Conservation (phyloP, 1,139 yeast genomes). For the Suhomyces kunorum region DNA sequence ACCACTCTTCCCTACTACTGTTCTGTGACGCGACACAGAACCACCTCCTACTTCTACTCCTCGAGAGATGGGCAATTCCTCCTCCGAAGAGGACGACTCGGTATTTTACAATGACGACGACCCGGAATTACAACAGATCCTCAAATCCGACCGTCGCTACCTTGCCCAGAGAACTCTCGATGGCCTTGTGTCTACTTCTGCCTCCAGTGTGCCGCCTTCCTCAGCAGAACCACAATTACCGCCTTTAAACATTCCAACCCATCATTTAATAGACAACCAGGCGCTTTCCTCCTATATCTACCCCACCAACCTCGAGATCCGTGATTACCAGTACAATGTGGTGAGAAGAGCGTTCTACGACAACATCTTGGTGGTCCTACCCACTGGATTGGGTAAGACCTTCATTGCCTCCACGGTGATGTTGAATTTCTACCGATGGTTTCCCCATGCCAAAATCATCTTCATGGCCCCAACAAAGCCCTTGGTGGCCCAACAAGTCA, state of each 20-base stretch:
- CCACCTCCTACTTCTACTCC: background rate
- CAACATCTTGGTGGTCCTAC: constrained; percentile 84
- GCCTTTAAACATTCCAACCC: constrained; percentile 38
- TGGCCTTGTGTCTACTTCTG: constrained; percentile 10
- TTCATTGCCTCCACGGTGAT: constrained; percentile 94
- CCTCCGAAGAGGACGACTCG: constrained; percentile 10
- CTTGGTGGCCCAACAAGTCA: constrained; percentile 94
- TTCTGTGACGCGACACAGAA: background rate
- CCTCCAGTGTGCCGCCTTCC: background rate
- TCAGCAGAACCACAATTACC: background rate
- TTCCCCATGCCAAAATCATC: constrained; percentile 69
- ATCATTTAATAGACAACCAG: constrained; percentile 50
- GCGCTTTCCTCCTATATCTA: constrained; percentile 60
- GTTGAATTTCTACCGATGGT: constrained; percentile 89
- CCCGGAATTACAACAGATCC: constrained; percentile 13
- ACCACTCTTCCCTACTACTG: too few relatives aligned
- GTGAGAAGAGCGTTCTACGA: constrained; percentile 70
- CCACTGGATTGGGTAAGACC: constrained; percentile 97
- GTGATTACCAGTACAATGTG: constrained; percentile 88
- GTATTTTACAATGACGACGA: constrained; percentile 14
- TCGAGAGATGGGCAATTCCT: background rate
- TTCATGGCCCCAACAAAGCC: constrained; percentile 98
- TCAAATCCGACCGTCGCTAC: constrained; percentile 6
- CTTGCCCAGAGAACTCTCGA: constrained; percentile 18
- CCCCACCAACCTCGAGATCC: constrained; percentile 79